Evolutionary conservation across 768 basidiomycete genomes (phyloP), one percentile per base, ranked within the genome.

Genomic region (Suillus subalutaceus): DNA sequence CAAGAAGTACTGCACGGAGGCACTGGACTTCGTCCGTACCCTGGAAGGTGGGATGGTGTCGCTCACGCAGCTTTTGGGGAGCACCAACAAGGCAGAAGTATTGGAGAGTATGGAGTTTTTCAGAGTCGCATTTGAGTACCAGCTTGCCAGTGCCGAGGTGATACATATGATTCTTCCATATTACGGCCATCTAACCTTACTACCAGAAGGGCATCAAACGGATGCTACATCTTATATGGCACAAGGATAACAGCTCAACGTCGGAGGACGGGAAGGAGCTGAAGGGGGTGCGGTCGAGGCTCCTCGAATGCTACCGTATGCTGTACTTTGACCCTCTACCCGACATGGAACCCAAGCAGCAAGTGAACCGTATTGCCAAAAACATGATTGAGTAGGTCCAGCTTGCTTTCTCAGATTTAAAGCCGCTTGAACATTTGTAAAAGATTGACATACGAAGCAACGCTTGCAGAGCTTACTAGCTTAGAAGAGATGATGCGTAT

Each of bases 161-260:
- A 48, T 82, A 15, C 1, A 16, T 23, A n/a, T 62, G 41, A 13
- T 59, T 37, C 62, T 10, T 38, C 7, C 6, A 2, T 46, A 59
- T 35, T 30, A 35, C 38, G 2, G 53, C 20, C 38, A 32, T 66
- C 67, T 70, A 6, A 74, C 38, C 6, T 12, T 40, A 15, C 63
- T 55, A 13, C 40, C 69, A 97, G 94, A 78, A 79, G 16, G 97
- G 97, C 0, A 90, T 99, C 73, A 95, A 92, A 81, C 94, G 90
- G 72, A 98, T 99, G 97, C 75, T 99, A 16, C 97, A 99, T 76
- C 83, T 99, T 32, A 93, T 99, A 70, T 99, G 97, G 97, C 86
- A 87, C 35, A 99, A 99, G 75, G 97, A 99, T 73, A 94, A 94
- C 72, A 91, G 80, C 61, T 83, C 86, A 30, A 87, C 91, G n/a